These are phyloP conservation scores for Crithidia mellificae DNA, from an alignment of 208 protist species.

Conservation along the genomic window DNA sequence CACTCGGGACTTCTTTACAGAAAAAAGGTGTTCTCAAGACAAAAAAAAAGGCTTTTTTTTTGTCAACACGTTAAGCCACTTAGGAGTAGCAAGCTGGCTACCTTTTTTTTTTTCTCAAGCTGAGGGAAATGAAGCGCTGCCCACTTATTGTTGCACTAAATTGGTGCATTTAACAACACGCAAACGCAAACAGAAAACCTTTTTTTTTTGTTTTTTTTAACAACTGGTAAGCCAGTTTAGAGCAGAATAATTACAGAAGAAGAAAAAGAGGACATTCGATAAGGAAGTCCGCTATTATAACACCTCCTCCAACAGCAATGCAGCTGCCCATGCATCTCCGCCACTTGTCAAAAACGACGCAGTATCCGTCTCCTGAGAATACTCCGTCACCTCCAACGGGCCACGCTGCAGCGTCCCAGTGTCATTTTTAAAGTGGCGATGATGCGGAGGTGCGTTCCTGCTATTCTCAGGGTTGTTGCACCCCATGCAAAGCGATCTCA, in stretches of 20 bases:
- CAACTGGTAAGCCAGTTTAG: not conserved
- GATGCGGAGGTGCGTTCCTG: not conserved
- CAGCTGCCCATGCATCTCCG: constrained; percentile 33
- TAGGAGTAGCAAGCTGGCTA: too few relatives aligned
- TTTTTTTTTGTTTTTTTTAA: too few relatives aligned
- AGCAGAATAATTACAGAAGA: not conserved
- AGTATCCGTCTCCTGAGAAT: not conserved
- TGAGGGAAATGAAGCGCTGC: too few relatives aligned
- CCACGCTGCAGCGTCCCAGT: constrained; percentile 3
- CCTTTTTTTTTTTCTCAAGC: too few relatives aligned
- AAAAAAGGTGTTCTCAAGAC: too few relatives aligned
- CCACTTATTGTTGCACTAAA: too few relatives aligned
- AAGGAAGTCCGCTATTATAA: not conserved
- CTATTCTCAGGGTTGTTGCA: not conserved
- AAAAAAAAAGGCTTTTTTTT: too few relatives aligned
- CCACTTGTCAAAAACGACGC: constrained; percentile 19
- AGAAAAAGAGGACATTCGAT: not conserved
- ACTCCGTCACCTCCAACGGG: constrained; percentile 21
- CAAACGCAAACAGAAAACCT: too few relatives aligned
- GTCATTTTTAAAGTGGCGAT: not conserved
- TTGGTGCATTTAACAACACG: too few relatives aligned
- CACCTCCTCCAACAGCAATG: constrained; percentile 8
- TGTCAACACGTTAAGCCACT: too few relatives aligned
- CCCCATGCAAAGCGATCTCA: constrained; percentile 26
- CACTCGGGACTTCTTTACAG: too few relatives aligned